Percentiles rank a stretch among this genome's conserved stretches.
phyloP scores from a whole-genome alignment of 495 filamentous ascomycete species.

The Penicillium canescens region DNA sequence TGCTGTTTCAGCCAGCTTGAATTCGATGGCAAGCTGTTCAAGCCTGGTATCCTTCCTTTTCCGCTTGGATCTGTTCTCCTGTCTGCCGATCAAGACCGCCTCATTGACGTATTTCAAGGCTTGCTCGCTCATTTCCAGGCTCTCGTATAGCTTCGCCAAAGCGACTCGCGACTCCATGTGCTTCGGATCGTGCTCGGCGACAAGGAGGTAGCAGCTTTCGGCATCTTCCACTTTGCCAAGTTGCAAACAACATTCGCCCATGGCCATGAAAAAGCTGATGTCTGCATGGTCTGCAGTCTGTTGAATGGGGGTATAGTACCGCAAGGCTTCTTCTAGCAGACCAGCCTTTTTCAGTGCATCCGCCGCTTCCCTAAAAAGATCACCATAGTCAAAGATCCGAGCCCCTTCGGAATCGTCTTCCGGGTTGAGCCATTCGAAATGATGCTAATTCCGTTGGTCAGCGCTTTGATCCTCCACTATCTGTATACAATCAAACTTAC shows the following conservation, averaged over 20 bases:
- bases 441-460: conserved; percentile 41
- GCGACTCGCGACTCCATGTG: conserved; percentile 72
- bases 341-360: conserved; percentile 61
- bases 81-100: conserved; percentile 60
- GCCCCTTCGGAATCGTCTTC: conserved; percentile 47
- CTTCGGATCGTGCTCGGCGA: conserved; percentile 66
- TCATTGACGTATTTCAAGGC: conserved; percentile 74
- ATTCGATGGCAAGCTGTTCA: conserved; percentile 44
- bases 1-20: conserved; percentile 23
- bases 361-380: conserved; percentile 75
- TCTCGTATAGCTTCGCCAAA: conserved; percentile 79
- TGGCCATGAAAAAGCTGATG: conserved; percentile 62
- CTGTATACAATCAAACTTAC: conserved; percentile 44
- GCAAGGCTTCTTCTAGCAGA: conserved; percentile 62
- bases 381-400: conserved; percentile 61
- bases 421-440: conserved; percentile 67
- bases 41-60: conserved; percentile 44
- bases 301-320: conserved; percentile 71
- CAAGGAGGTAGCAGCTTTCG: conserved; percentile 69
- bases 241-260: conserved; percentile 70
- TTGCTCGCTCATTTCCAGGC: conserved; percentile 63
- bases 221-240: conserved; percentile 65
- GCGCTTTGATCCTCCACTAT: neutral
- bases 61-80: conserved; percentile 35
- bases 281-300: conserved; percentile 59